phyloP scores from a whole-genome alignment of 192 early-diverging fungal species.

The Backusella parvicylindrica region DNA sequence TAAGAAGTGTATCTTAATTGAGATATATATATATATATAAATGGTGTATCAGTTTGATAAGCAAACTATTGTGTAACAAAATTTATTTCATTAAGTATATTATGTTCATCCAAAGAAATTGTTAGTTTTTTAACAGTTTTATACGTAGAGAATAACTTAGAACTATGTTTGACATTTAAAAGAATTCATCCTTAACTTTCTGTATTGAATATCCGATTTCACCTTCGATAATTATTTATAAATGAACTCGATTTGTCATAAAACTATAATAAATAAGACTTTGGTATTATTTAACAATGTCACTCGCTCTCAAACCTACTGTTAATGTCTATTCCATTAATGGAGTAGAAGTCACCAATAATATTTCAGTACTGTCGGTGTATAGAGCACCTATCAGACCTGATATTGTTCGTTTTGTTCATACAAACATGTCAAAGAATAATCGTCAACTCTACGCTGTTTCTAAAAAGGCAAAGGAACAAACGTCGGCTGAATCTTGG shows the following conservation, averaged over 20 bases:
- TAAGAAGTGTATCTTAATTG: not conserved
- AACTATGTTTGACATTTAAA: not conserved
- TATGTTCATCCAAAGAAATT: too few relatives aligned
- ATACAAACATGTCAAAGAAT: constrained; percentile 99
- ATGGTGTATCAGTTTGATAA: not conserved
- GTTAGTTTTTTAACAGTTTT: too few relatives aligned
- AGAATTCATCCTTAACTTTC: not conserved
- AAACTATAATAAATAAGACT: not conserved
- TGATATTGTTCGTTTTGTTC: constrained; percentile 92
- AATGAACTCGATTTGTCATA: not conserved
- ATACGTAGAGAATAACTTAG: not conserved
- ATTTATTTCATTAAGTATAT: too few relatives aligned
- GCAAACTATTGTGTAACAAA: not conserved
- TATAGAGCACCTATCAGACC: constrained; percentile 97
- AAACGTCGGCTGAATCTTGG: constrained; percentile 98
- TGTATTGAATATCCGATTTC: not conserved
- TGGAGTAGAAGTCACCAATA: constrained; percentile 71
- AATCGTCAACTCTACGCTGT: constrained; percentile 96
- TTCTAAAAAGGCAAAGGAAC: constrained; percentile 95
- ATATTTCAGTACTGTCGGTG: constrained; percentile 82
- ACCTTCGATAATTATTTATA: not conserved
- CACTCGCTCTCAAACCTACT: constrained; percentile 68
- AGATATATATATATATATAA: too few relatives aligned
- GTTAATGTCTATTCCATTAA: constrained; percentile 85
- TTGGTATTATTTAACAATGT: not conserved